Base-by-base conservation (phyloP, 2,329 filamentous ascomycete species). In the Camillea tinctor region DNA sequence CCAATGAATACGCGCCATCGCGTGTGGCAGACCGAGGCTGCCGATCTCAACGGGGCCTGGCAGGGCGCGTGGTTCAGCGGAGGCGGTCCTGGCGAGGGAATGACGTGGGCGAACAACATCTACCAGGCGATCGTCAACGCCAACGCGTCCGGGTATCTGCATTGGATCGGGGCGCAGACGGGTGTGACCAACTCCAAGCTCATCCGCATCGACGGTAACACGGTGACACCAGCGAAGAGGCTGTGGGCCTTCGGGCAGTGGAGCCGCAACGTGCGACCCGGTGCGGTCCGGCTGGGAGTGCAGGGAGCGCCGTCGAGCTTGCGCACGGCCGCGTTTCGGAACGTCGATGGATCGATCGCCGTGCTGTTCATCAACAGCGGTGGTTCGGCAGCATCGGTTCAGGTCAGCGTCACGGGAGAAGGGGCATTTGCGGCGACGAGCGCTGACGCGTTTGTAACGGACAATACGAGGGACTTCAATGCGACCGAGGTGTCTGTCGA, bases 1-100 rank as follows among this genome's bases (percentile, higher is more conserved):
- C 64, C 68, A 8, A 66, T 70, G 52, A 57, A 64, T 48, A 71
- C 68, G 15, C 57, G 62, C 4, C 70, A 75, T 22, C 72, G 73
- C 44, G 76, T 76, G 21, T 82, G 80, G 81, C 74, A 81, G 61
- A 81, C 80, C 0, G 80, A 83, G 62, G 78, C 74, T 24, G 75
- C 60, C 72, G 80, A 76, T 3, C 74, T 77, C 15, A 71, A 72
- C 19, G 71, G 67, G 0, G 73, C 69, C 50, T 74, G 69, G 50
- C 72, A 75, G 7, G 73, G 61, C 5, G 69, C 71, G 11, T 83
- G 78, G 75, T 80, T 79, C 60, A 64, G 66, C 4, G 73, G 67
- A 59, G 77, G 79, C 19, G 76, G 73, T 4, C 65, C 71, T 1
- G 75, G 76, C 21, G 81, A 84, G 58, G 70, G 70, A 1, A 59